Conservation (phyloP, 2,329 filamentous ascomycete species). For the Colletotrichum acutatum region DNA sequence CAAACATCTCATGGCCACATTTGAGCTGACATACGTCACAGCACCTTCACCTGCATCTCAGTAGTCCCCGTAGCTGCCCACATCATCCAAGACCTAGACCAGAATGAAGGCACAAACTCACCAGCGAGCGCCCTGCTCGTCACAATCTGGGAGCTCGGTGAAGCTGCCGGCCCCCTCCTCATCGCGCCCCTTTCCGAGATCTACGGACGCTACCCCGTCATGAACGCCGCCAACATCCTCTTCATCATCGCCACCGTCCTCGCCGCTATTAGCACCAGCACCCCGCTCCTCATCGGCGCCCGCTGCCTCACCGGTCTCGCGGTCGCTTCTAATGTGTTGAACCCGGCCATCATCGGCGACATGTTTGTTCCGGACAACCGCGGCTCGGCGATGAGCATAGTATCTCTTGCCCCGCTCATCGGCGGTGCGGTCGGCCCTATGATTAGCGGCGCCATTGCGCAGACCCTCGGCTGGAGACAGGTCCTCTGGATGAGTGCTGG, state of each 20-base stretch:
- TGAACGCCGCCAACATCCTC: slow-evolving; percentile 62
- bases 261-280: slow-evolving; percentile 56
- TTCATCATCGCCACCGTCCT: slow-evolving; percentile 61
- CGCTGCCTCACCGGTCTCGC: slow-evolving; percentile 70
- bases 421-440: slow-evolving; percentile 68
- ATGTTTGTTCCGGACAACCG: slow-evolving; percentile 68
- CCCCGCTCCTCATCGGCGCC: slow-evolving; percentile 61
- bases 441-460: slow-evolving; percentile 64
- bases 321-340: slow-evolving; percentile 72
- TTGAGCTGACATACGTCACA: slow-evolving; percentile 38
- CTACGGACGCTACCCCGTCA: slow-evolving; percentile 65
- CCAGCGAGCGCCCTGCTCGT: slow-evolving; percentile 70
- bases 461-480: slow-evolving; percentile 64
- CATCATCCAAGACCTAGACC: slow-evolving; percentile 60
- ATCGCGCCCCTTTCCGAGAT: slow-evolving; percentile 73
- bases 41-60: slow-evolving; percentile 68
- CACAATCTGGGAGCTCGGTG: slow-evolving; percentile 77
- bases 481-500: slow-evolving; percentile 62
- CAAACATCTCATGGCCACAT: not conserved
- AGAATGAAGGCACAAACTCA: slow-evolving; percentile 49
- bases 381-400: slow-evolving; percentile 67
- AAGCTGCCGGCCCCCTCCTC: slow-evolving; percentile 68
- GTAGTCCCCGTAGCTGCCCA: slow-evolving; percentile 63
- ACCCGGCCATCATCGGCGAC: slow-evolving; percentile 72
- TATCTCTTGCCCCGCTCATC: slow-evolving; percentile 67